These are phyloP conservation scores for Colletotrichum eleusines DNA, from an alignment of 2,329 filamentous ascomycete species.

Conservation along the genomic window DNA sequence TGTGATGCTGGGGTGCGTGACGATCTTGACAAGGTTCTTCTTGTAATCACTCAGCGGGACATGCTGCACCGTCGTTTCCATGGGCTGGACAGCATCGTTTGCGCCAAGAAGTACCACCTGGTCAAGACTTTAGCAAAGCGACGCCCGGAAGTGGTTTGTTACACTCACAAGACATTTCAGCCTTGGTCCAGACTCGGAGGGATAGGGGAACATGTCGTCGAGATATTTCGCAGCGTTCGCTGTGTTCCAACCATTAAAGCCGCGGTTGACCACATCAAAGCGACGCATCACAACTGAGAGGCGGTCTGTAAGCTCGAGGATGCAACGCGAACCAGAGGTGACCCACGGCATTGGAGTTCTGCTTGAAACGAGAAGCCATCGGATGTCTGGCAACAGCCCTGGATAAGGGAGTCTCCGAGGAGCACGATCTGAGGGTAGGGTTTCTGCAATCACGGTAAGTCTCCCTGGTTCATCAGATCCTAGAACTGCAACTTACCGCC, in stretches of 20 bases:
- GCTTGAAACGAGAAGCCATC: slow-evolving; percentile 81
- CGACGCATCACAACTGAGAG: slow-evolving; percentile 77
- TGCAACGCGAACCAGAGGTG: slow-evolving; percentile 66
- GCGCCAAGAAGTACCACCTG: slow-evolving; percentile 82
- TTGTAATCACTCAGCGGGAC: slow-evolving; percentile 82
- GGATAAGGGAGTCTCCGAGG: slow-evolving; percentile 90
- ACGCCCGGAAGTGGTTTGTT: not conserved
- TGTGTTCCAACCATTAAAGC: slow-evolving; percentile 89
- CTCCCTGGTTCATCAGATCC: not conserved
- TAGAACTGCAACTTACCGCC: not conserved
- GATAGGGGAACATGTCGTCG: slow-evolving; percentile 77
- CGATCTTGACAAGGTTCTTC: slow-evolving; percentile 77
- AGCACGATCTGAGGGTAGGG: slow-evolving; percentile 80
- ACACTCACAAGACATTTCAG: slow-evolving; percentile 74
- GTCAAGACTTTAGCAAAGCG: not conserved
- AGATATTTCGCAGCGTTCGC: slow-evolving; percentile 78
- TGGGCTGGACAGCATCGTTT: slow-evolving; percentile 84
- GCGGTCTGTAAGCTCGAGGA: slow-evolving; percentile 16
- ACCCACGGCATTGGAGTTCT: slow-evolving; percentile 75
- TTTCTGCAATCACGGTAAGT: slow-evolving; percentile 28
- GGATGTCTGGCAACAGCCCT: slow-evolving; percentile 70
- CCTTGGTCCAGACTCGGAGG: slow-evolving; percentile 65
- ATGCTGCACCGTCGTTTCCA: slow-evolving; percentile 75
- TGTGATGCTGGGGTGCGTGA: slow-evolving; percentile 76
- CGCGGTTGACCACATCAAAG: slow-evolving; percentile 89